Base-by-base conservation (phyloP, 192 early-diverging fungal genomes). In the Radiomyces spectabilis region DNA sequence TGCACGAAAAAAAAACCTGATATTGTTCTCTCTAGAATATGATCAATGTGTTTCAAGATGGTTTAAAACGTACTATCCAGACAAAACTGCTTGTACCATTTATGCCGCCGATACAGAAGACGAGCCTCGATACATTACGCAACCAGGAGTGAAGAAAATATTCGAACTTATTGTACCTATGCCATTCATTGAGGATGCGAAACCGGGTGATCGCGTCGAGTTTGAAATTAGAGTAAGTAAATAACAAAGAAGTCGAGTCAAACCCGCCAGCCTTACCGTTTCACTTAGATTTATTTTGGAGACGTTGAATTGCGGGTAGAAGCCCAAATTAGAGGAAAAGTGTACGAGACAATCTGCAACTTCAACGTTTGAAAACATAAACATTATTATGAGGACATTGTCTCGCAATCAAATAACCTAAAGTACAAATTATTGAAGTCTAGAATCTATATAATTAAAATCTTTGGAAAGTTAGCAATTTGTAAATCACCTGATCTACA, bases 231-330 rank as follows among this genome's bases (percentile, higher is more conserved):
- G 58, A 41, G 59, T 53, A 53, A 53, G 35, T 10, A 49, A 16
- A 24, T 12, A 25, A 12, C 22, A 13, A 41, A 4, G 19, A 22
- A n/a, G n/a, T n/a, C n/a, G n/a, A n/a, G n/a, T n/a, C n/a, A n/a
- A n/a, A n/a, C n/a, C n/a, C n/a, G n/a, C n/a, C n/a, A n/a, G n/a
- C n/a, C n/a, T n/a, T n/a, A n/a, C n/a, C 26, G 19, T 37, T 30
- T 37, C 9, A 18, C 22, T 38, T 31, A 65, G 51, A 68, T 72
- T 56, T 55, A 55, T 22, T 55, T 72, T 66, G 74, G 74, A 26
- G 55, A 73, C 45, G 63, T 72, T 2, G 74, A 76, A 59, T 58
- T 76, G 12, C 56, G 67, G 32, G 74, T 72, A n/a, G 74, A 76
- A 44, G 74, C 74, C 19, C 61, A 70, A 21, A 76, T 76, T 39